Conservation (phyloP, 805 yeast species). For the Spathaspora girioi region DNA sequence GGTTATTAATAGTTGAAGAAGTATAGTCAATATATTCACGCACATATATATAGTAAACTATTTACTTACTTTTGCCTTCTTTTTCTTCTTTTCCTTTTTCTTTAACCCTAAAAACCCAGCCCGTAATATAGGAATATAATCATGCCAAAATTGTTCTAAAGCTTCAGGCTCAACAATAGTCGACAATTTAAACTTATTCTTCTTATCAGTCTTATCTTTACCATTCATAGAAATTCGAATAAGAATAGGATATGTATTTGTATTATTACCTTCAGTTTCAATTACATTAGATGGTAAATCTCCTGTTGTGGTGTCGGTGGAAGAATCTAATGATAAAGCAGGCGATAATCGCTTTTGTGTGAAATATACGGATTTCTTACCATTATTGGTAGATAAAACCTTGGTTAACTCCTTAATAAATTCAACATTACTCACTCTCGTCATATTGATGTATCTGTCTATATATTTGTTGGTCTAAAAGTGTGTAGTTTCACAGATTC, state of each 20-base stretch:
- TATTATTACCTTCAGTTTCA: slow-evolving; percentile 16
- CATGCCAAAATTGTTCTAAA: slow-evolving; percentile 73
- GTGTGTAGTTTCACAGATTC: not conserved
- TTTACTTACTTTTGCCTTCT: slow-evolving; percentile 41
- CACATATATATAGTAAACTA: slow-evolving; percentile 1
- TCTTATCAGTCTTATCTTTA: slow-evolving; percentile 28
- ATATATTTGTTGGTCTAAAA: not conserved
- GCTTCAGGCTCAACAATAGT: slow-evolving; percentile 64
- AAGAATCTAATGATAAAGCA: slow-evolving; percentile 21
- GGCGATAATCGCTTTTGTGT: slow-evolving; percentile 52
- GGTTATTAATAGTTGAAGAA: slow-evolving; percentile 59
- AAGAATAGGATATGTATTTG: slow-evolving; percentile 53
- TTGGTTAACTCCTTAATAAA: slow-evolving; percentile 24
- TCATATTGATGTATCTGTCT: not conserved
- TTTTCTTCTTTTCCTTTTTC: slow-evolving; percentile 79
- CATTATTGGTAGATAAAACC: slow-evolving; percentile 24
- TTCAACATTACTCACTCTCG: slow-evolving; percentile 27
- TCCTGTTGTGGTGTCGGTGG: slow-evolving; percentile 9
- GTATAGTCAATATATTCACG: not conserved
- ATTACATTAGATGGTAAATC: slow-evolving; percentile 37
- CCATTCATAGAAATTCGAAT: slow-evolving; percentile 66
- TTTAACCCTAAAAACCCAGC: slow-evolving; percentile 70
- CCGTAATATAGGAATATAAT: slow-evolving; percentile 67
- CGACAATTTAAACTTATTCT: slow-evolving; percentile 55
- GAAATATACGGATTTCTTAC: slow-evolving; percentile 52